A percentile compares a stretch with the other conserved stretches of the same genome.
Evolutionary conservation across 805 yeast species (phyloP).

Genomic region (Zygosaccharomyces siamensis): DNA sequence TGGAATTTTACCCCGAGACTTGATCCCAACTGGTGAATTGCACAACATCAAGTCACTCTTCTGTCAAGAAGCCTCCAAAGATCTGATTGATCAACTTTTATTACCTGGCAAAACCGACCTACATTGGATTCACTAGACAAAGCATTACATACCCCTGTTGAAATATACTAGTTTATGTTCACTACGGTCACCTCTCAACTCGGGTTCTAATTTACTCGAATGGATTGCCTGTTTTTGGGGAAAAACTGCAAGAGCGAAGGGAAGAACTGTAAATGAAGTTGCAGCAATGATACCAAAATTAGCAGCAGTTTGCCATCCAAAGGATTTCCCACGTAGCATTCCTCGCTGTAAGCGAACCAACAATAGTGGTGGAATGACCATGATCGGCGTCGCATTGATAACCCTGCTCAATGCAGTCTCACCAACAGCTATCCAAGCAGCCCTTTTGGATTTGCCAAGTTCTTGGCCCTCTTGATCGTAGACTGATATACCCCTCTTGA

Average conservation of each 20-base stretch:
- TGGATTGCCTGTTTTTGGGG: constrained; percentile 76
- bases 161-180: constrained; percentile 63
- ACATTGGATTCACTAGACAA: constrained; percentile 15
- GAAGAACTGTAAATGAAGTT: constrained; percentile 83
- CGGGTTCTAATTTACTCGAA: constrained; percentile 56
- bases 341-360: constrained; percentile 73
- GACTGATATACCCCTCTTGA: constrained; percentile 75
- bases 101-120: constrained; percentile 17
- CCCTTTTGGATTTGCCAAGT: constrained; percentile 72
- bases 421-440: constrained; percentile 91
- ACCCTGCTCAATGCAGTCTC: constrained; percentile 96
- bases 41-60: constrained; percentile 12
- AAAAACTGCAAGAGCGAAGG: constrained; percentile 92
- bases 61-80: constrained; percentile 10
- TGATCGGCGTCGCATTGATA: constrained; percentile 92
- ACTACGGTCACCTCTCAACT: constrained; percentile 57
- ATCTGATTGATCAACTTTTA: constrained; percentile 14
- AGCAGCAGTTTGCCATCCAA: constrained; percentile 58
- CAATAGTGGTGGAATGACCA: constrained; percentile 91
- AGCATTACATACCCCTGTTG: constrained; percentile 79
- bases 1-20: constrained; percentile 27
- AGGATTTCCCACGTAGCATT: constrained; percentile 61
- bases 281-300: constrained; percentile 81
- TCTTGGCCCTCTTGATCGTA: constrained; percentile 60
- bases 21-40: constrained; percentile 8